Base-by-base conservation (phyloP, 148 eudicot species). In the Vaccinium corymbosum region DNA sequence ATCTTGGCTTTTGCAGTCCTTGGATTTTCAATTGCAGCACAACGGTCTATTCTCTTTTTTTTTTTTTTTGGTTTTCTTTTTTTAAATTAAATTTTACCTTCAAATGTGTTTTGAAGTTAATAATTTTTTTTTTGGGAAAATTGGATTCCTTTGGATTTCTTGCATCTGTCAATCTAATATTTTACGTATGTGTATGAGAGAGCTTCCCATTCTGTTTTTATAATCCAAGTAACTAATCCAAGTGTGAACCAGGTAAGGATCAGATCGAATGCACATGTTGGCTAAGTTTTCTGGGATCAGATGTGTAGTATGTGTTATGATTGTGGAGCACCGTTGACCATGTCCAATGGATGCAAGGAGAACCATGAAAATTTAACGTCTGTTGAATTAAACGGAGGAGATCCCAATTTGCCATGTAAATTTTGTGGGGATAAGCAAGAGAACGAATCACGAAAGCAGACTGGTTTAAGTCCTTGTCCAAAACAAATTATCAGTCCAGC, bases 231-330 rank as follows among this genome's bases (percentile, higher is more conserved):
- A 27, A 66, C 16, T 49, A 46, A 42, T 70, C 83, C 76, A 46
- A 49, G 25, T 4, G 17, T 25, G 76, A 50, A 15, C 76, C 49
- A 25, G 42, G 49, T 48, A 48, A 59, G 13, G 83, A 66, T 68
- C 74, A 71, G 52, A 53, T 71, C 42, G 80, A 85, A 57, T 73
- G 52, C 42, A 29, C 78, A 72, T 85, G 77, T 66, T 74, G 56
- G 62, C 6, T 66, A 82, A 38, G 35, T 77, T 70, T 78, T 46
- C 50, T 85, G 87, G 20, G 82, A 75, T 62, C 68, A 64, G 83
- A 86, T 87, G 93, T 49, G 72, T 85, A 84, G 89, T 87, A 85
- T 85, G 90, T 87, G 89, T 86, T 92, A 76, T 81, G 76, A 68
- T 78, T 85, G 87, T 80, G 81, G 78, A 35, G 75, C 59, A 49